Percentiles rank a stretch among this genome's conserved stretches.
Conservation (phyloP, 257 asterid species). For the Linaria vulgaris region DNA sequence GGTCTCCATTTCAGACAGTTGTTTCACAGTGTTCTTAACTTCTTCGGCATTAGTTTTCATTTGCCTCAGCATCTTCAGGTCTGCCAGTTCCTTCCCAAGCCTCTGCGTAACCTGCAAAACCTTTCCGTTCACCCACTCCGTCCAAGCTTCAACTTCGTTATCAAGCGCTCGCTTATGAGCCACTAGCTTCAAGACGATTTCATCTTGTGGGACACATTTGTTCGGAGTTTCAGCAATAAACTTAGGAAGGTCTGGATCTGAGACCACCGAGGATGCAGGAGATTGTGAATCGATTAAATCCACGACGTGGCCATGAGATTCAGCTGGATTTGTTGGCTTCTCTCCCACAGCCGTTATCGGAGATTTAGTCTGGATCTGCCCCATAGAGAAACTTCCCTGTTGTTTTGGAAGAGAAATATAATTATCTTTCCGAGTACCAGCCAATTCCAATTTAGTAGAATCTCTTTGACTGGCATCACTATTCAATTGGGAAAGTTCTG, state of each 20-base stretch:
- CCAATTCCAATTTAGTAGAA: constrained; percentile 26
- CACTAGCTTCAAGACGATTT: constrained; percentile 39
- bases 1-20: constrained; percentile 65
- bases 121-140: constrained; percentile 48
- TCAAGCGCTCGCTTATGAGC: constrained; percentile 41
- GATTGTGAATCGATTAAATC: no score
- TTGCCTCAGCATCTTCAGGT: constrained; percentile 56
- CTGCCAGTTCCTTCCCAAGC: constrained; percentile 30
- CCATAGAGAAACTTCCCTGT: constrained; percentile 31
- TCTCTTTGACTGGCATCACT: constrained; percentile 31
- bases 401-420: constrained; percentile 33
- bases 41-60: constrained; percentile 58
- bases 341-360: constrained; percentile 31
- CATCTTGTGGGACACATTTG: constrained; percentile 45
- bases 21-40: constrained; percentile 41
- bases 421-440: constrained; percentile 27
- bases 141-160: constrained; percentile 56
- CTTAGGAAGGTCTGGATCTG: constrained; percentile 23
- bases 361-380: constrained; percentile 23
- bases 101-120: constrained; percentile 55
- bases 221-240: constrained; percentile 22
- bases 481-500: constrained; percentile 19
- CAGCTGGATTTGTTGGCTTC: constrained; percentile 27
- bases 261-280: constrained; percentile 1
- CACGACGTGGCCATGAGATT: no score